A percentile compares a stretch with the other conserved stretches of the same genome.
Evolutionary conservation across 1,284 basidiomycete species (phyloP).

Genomic region (Rhodotorula sp.): DNA sequence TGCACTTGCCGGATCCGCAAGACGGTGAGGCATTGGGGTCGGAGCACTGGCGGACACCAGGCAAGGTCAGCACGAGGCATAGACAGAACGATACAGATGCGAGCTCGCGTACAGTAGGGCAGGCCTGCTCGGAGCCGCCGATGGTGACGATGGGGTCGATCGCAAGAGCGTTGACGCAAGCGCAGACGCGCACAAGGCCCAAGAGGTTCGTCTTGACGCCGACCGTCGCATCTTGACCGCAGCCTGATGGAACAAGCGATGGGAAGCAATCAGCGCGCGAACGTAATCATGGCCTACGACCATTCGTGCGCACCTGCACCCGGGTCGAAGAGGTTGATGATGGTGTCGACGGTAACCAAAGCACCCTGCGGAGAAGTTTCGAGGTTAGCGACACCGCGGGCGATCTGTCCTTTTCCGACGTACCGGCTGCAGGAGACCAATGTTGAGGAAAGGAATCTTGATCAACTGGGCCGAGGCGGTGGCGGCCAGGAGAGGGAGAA

Average conservation of each 20-base stretch:
- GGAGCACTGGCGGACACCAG: conserved; percentile 7
- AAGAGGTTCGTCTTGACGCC: conserved; percentile 10
- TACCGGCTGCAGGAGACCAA: conserved; percentile 18
- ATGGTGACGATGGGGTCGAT: conserved; percentile 3
- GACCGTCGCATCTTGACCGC: conserved; percentile 16
- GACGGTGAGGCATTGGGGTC: conserved; percentile 11
- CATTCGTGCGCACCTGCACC: neutral
- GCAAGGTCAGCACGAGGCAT: neutral
- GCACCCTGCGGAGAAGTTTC: conserved; percentile 2
- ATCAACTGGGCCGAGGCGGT: conserved; percentile 5
- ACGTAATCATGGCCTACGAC: neutral
- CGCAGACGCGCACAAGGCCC: conserved; percentile 18
- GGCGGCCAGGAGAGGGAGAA: neutral
- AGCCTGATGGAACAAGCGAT: neutral
- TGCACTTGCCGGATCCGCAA: conserved; percentile 23
- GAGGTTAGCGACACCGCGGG: neutral
- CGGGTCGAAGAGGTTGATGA: conserved; percentile 15
- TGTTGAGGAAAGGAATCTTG: conserved; percentile 13
- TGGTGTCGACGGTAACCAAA: conserved; percentile 11
- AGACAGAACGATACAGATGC: neutral
- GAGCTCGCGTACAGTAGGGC: conserved; percentile 1
- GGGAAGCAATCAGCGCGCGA: neutral
- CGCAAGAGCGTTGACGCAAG: conserved; percentile 19
- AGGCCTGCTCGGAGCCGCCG: neutral
- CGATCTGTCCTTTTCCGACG: neutral